phyloP scores from a whole-genome alignment of 208 protist genomes.

The Crithidia brevicula region DNA sequence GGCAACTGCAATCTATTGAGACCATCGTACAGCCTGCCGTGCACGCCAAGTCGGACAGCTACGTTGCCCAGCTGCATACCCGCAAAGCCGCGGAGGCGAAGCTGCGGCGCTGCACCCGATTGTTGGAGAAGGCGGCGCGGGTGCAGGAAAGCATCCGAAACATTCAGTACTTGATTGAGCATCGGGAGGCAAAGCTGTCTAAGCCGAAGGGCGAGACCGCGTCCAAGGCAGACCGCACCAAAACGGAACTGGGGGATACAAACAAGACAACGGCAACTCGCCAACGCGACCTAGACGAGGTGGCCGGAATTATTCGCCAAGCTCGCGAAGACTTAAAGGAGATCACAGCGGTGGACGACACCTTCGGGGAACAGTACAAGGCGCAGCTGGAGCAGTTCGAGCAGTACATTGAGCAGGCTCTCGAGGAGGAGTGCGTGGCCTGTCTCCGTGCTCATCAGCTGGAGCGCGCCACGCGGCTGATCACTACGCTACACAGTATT shows the following conservation, averaged over 20 bases:
- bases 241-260: too few species aligned
- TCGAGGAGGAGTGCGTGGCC: slow-evolving; percentile 70
- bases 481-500: slow-evolving; percentile 67
- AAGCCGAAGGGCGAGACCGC: not conserved
- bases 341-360: slow-evolving; percentile 53
- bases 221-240: not conserved
- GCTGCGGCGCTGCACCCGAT: slow-evolving; percentile 51
- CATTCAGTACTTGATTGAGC: slow-evolving; percentile 50
- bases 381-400: slow-evolving; percentile 59
- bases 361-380: slow-evolving; percentile 65
- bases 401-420: slow-evolving; percentile 50
- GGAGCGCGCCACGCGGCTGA: slow-evolving; percentile 47
- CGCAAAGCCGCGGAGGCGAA: slow-evolving; percentile 49
- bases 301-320: slow-evolving; percentile 27
- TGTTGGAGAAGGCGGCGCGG: slow-evolving; percentile 47
- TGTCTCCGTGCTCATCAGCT: slow-evolving; percentile 46
- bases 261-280: not conserved
- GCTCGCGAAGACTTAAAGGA: slow-evolving; percentile 54
- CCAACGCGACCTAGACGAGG: slow-evolving; percentile 28
- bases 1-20: slow-evolving; percentile 49
- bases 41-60: slow-evolving; percentile 3
- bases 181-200: slow-evolving; percentile 19
- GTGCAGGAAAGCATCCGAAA: slow-evolving; percentile 56
- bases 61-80: slow-evolving; percentile 41
- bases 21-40: slow-evolving; percentile 40